A percentile compares a stretch with the other conserved stretches of the same genome.
Evolutionary conservation across 23 red algal genomes (phyloP).

Genomic region (Cyanidioschyzon merolae): DNA sequence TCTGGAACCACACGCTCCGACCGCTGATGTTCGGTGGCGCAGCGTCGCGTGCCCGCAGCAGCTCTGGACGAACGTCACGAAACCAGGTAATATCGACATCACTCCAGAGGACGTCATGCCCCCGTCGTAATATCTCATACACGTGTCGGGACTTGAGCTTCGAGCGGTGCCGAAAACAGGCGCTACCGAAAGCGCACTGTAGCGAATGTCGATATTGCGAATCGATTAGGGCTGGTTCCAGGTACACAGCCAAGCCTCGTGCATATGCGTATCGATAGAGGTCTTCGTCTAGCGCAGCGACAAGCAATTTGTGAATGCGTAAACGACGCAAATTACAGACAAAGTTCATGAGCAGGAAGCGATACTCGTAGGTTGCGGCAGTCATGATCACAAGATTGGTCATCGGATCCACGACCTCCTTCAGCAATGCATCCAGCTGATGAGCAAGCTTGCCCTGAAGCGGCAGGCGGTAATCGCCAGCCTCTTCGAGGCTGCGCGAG

Average conservation of each 20-base stretch:
- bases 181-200: constrained; percentile 43
- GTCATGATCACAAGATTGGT: constrained; percentile 71
- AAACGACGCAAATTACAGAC: constrained; percentile 91
- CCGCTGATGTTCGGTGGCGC: constrained; percentile 48
- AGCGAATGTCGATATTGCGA: constrained; percentile 52
- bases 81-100: constrained; percentile 98
- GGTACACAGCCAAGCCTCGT: constrained; percentile 24
- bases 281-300: constrained; percentile 83
- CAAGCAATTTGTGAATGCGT: constrained; percentile 66
- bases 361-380: constrained; percentile 95
- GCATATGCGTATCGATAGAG: constrained; percentile 90
- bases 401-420: background rate
- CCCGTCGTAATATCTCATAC: constrained; percentile 66
- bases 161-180: constrained; percentile 80
- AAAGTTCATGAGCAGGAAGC: constrained; percentile 93
- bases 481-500: background rate
- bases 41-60: constrained; percentile 42
- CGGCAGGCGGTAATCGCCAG: background rate
- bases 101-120: constrained; percentile 94
- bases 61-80: constrained; percentile 39
- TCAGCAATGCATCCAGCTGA: background rate
- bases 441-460: constrained; percentile 1
- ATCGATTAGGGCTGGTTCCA: background rate
- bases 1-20: constrained; percentile 39
- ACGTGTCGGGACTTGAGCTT: constrained; percentile 97